Evolutionary conservation across 164 flowering plant genomes (phyloP), one percentile per base, ranked within the genome.

Genomic region (Aristolochia fimbriata): DNA sequence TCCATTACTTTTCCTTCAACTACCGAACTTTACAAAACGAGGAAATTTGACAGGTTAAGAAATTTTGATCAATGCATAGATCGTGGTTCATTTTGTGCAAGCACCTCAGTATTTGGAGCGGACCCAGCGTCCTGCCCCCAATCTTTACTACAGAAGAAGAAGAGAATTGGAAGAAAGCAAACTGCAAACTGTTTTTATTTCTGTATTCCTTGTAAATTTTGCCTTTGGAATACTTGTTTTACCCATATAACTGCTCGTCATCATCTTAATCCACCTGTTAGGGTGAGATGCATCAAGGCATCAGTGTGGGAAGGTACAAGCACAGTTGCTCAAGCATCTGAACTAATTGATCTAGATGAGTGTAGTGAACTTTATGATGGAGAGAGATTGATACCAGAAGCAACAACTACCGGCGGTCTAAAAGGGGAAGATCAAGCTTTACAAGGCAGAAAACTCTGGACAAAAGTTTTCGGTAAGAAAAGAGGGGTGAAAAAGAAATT

Each of bases 231-330:
- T 2, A 3, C 48, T 22, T 19, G 15, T 58, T 31, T 16, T 61
- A 10, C 33, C 3, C 55, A 21, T 16, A 17, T 50, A 23, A 75
- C 1, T 15, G 55, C 33, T 31, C 68, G 31, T 51, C 61, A 56
- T 43, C 63, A 49, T 64, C 20, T 15, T 19, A 19, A 23, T 58
- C 68, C 74, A 21, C 65, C 63, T 47, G 58, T 20, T 51, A 73
- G 70, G 55, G 63, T 76, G 17, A 68, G 68, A 43, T 71, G 57
- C 25, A n/a, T 66, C 47, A 65, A 62, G 54, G 68, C 65, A 48
- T 73, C 72, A 41, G 56, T 66, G 15, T 59, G 61, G 7, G 56
- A 61, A 20, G 53, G 76, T 60, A 67, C 68, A 20, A 33, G 59
- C 21, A 24, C 31, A 9, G 51, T 16, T 22, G 10, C 9, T 10